phyloP scores from a whole-genome alignment of 495 filamentous ascomycete species.

The Astrocystis sublimbata region DNA sequence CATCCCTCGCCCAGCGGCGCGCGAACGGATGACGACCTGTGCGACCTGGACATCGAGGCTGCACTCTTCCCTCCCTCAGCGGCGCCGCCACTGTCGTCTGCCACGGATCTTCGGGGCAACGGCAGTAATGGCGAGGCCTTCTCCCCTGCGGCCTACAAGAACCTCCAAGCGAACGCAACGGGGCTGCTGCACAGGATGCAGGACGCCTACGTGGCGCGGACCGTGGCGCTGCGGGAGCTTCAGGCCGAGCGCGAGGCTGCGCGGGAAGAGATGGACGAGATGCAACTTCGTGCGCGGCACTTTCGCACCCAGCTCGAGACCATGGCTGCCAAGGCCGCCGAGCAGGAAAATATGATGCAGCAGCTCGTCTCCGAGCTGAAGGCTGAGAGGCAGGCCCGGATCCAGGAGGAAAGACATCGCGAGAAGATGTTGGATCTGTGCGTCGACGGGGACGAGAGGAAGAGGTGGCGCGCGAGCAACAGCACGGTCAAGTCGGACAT shows the following conservation, averaged over 20 bases:
- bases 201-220: conserved; percentile 66
- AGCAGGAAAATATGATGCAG: conserved; percentile 66
- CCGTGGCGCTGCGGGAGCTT: conserved; percentile 58
- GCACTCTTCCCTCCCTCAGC: conserved; percentile 56
- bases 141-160: conserved; percentile 68
- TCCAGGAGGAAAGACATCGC: conserved; percentile 51
- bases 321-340: conserved; percentile 66
- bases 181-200: conserved; percentile 66
- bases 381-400: conserved; percentile 56
- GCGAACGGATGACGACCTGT: conserved; percentile 57
- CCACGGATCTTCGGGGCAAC: conserved; percentile 36
- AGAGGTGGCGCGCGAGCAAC: conserved; percentile 54
- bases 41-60: conserved; percentile 62
- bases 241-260: conserved; percentile 64
- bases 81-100: conserved; percentile 31
- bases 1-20: conserved; percentile 17
- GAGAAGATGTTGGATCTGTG: conserved; percentile 45
- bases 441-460: conserved; percentile 52
- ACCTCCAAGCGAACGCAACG: conserved; percentile 67
- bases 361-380: conserved; percentile 63
- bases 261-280: conserved; percentile 72
- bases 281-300: conserved; percentile 63
- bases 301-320: conserved; percentile 75
- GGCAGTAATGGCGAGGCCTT: conserved; percentile 45
- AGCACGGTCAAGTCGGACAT: conserved; percentile 47